phyloP scores from a whole-genome alignment of 225 moss, liverwort and hornwort species.

The Marchantia paleacea region DNA sequence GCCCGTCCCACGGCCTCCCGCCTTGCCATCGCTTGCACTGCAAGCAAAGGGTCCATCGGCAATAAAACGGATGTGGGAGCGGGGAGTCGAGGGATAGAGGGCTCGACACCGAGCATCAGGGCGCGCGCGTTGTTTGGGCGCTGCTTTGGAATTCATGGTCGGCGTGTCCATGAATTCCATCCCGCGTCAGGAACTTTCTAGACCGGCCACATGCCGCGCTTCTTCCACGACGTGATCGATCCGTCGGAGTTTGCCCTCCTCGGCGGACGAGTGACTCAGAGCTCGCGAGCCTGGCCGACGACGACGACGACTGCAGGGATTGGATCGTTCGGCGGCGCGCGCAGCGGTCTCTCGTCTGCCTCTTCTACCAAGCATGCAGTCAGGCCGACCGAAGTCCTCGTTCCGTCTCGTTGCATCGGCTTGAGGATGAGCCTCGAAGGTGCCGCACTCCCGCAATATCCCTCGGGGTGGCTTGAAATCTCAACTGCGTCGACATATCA shows the following conservation, averaged over 20 bases:
- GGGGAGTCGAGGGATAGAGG: background rate
- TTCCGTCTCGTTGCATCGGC: background rate
- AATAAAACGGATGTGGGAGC: background rate
- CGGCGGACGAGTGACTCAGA: background rate
- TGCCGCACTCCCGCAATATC: background rate
- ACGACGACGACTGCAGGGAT: background rate
- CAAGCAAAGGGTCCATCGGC: slow-evolving; percentile 1
- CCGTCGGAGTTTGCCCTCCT: background rate
- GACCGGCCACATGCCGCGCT: background rate
- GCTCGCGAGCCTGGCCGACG: background rate
- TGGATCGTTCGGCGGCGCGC: background rate
- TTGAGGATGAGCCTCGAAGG: background rate
- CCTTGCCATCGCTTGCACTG: background rate
- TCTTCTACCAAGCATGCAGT: background rate
- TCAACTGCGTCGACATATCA: background rate
- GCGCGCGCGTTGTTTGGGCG: background rate
- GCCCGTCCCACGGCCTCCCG: background rate
- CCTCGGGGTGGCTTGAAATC: background rate
- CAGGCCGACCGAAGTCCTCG: background rate
- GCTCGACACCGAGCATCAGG: background rate
- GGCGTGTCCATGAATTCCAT: slow-evolving; percentile 12
- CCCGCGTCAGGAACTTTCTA: background rate
- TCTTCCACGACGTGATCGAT: background rate
- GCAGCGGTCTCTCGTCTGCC: background rate
- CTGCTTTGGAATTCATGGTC: slow-evolving; percentile 8